A percentile compares a stretch with the other conserved stretches of the same genome.
Evolutionary conservation across 306 rosid species (phyloP).

Genomic region (Spatholobus suberectus): DNA sequence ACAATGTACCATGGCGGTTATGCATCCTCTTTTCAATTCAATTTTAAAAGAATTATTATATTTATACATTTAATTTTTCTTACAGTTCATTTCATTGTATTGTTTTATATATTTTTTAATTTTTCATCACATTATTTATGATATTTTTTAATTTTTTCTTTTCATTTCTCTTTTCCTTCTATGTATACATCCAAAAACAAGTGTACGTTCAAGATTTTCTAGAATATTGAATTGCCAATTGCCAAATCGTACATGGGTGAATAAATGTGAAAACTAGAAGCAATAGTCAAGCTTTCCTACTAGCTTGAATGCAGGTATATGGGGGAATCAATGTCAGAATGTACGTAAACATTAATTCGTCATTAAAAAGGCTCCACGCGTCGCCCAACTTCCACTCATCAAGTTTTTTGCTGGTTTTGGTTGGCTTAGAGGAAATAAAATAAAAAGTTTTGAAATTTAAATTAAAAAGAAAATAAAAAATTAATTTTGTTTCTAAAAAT

Average conservation of each 20-base stretch:
- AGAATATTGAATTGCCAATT: neutral
- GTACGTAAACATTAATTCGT: conserved; percentile 28
- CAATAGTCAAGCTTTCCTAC: conserved; percentile 29
- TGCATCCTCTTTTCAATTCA: neutral
- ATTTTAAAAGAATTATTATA: no score
- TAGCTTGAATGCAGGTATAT: neutral
- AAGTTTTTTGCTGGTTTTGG: neutral
- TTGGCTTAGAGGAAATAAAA: neutral
- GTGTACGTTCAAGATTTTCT: no score
- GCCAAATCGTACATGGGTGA: neutral
- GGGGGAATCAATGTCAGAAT: conserved; percentile 34
- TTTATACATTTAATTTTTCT: no score
- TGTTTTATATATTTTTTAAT: no score
- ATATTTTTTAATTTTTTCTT: no score
- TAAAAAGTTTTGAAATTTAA: neutral
- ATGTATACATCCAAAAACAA: no score
- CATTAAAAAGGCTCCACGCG: conserved; percentile 4
- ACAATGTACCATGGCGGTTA: neutral
- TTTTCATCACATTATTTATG: no score
- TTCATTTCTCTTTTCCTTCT: no score
- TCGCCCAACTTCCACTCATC: neutral
- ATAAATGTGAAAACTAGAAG: conserved; percentile 8
- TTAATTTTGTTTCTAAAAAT: no score
- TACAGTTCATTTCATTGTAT: no score
- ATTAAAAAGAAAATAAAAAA: no score